These are phyloP conservation scores for Aspergillus mulundensis DNA, from an alignment of 495 filamentous ascomycete genomes.

Conservation along the genomic window DNA sequence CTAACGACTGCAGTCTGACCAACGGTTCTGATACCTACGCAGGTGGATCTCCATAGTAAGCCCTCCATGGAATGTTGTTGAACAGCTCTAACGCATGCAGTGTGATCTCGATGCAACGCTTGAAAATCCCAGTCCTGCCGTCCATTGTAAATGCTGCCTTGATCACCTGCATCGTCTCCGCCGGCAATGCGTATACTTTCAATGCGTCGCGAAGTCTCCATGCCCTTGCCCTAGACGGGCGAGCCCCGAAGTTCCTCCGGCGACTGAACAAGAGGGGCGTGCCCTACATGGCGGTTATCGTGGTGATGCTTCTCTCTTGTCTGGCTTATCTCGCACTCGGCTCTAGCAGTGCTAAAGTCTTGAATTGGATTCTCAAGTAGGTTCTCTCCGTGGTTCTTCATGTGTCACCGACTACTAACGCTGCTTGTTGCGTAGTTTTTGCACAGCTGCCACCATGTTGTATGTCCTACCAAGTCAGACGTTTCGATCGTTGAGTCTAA, in stretches of 20 bases:
- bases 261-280: background rate
- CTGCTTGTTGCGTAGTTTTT: background rate
- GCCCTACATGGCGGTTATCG: background rate
- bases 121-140: background rate
- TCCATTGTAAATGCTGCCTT: background rate
- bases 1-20: background rate
- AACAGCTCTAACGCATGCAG: background rate
- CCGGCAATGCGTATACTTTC: background rate
- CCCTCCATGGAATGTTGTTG: too few species aligned
- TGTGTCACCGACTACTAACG: background rate
- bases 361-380: background rate
- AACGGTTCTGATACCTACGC: constrained; percentile 1
- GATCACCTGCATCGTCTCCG: background rate
- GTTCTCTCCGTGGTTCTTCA: background rate
- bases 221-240: background rate
- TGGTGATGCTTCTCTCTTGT: background rate
- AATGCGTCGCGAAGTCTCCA: background rate
- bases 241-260: background rate
- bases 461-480: background rate
- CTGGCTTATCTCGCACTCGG: background rate
- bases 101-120: constrained; percentile 5
- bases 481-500: too few species aligned
- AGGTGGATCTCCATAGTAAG: constrained; percentile 1
- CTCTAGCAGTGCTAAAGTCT: background rate
- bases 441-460: constrained; percentile 5